Conservation (phyloP, 176 grass and related monocot species). For the Cenchrus fungigraminus region DNA sequence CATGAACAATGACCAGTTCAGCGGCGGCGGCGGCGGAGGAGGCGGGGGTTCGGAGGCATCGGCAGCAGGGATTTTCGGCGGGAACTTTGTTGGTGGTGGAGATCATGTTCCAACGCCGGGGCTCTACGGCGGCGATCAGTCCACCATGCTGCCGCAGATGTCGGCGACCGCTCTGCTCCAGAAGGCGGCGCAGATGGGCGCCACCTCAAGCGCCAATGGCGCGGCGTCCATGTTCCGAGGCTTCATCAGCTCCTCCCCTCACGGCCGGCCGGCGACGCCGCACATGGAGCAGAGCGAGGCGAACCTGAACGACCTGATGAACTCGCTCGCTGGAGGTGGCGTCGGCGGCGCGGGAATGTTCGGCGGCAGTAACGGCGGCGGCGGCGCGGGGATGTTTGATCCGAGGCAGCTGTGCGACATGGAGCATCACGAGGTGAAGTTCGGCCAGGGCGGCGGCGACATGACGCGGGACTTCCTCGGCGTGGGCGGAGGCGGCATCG, state of each 20-base stretch:
- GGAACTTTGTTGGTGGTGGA: constrained; percentile 53
- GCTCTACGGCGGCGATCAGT: constrained; percentile 60
- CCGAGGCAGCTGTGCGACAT: constrained; percentile 60
- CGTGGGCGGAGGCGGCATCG: constrained; percentile 68
- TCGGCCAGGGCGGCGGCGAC: constrained; percentile 57
- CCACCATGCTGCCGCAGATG: constrained; percentile 74
- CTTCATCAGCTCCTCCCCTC: constrained; percentile 46
- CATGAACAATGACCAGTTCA: constrained; percentile 56
- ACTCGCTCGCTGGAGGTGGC: constrained; percentile 66
- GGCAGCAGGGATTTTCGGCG: constrained; percentile 59
- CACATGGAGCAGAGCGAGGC: constrained; percentile 78
- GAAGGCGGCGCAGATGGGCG: constrained; percentile 95
- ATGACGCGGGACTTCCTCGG: constrained; percentile 95
- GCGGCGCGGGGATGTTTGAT: constrained; percentile 58
- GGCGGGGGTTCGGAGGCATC: constrained; percentile 40
- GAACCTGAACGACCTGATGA: constrained; percentile 86
- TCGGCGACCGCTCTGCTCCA: constrained; percentile 92
- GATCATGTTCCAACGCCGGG: constrained; percentile 59
- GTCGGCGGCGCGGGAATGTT: constrained; percentile 52
- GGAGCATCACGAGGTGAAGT: constrained; percentile 80
- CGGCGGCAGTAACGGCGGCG: constrained; percentile 31
- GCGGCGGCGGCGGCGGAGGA: neutral
- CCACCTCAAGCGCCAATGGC: constrained; percentile 65
- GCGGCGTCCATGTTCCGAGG: constrained; percentile 55
- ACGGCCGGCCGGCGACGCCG: constrained; percentile 27